Evolutionary conservation across 176 grass and related monocot genomes (phyloP).

Genomic region (Guadua angustifolia): DNA sequence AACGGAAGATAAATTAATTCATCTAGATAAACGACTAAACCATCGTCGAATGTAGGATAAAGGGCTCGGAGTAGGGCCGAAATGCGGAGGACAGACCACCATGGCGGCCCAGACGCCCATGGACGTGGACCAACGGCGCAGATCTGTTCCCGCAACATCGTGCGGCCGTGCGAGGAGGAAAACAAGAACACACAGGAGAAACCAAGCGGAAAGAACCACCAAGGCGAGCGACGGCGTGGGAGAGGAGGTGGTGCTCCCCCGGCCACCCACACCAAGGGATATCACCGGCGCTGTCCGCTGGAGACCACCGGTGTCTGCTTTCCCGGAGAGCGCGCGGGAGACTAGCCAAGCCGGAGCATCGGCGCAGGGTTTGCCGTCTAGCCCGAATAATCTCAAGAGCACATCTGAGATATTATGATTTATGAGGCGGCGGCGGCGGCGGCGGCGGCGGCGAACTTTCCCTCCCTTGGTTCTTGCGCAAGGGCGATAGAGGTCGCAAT

Average conservation of each 20-base stretch:
- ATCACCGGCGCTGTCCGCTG: constrained; percentile 34
- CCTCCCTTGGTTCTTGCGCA: not conserved
- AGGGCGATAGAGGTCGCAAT: too few relatives aligned
- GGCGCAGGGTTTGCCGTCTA: constrained; percentile 18
- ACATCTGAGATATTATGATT: constrained; percentile 42
- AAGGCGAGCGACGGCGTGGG: not conserved
- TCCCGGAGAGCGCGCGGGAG: constrained; percentile 11
- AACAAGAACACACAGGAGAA: not conserved
- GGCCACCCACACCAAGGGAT: constrained; percentile 30
- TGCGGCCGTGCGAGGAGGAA: not conserved
- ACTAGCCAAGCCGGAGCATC: not conserved
- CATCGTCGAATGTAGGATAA: too few relatives aligned
- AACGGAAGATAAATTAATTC: not conserved
- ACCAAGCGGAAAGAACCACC: not conserved
- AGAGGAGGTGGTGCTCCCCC: not conserved
- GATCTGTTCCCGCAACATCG: not conserved
- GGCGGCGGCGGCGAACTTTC: not conserved
- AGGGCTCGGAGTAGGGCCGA: not conserved
- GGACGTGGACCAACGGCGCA: not conserved
- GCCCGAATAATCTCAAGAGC: constrained; percentile 32
- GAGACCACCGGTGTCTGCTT: not conserved
- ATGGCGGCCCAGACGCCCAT: not conserved
- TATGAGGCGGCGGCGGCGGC: not conserved
- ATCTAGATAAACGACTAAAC: too few relatives aligned
- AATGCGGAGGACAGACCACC: not conserved